Evolutionary conservation across 805 yeast genomes (phyloP).

Genomic region (Candida ipomoeae): DNA sequence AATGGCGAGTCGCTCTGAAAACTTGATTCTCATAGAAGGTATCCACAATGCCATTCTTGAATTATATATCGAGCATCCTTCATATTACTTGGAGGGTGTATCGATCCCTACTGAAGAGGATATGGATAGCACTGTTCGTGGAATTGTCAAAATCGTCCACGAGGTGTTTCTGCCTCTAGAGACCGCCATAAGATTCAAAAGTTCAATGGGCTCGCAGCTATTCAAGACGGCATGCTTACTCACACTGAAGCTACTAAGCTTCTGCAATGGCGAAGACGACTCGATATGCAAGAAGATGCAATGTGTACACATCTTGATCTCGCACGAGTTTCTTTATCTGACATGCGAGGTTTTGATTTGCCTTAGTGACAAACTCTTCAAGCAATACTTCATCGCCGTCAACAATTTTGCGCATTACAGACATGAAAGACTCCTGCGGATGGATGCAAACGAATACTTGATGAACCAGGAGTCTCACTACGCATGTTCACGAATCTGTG

Average conservation of each 20-base stretch:
- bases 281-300: slow-evolving; percentile 11
- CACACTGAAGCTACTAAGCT: slow-evolving; percentile 27
- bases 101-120: not conserved
- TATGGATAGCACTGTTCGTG: slow-evolving; percentile 4
- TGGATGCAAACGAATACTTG: slow-evolving; percentile 14
- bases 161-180: slow-evolving; percentile 26
- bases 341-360: slow-evolving; percentile 34
- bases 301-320: slow-evolving; percentile 17
- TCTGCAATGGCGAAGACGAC: slow-evolving; percentile 5
- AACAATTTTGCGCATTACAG: slow-evolving; percentile 30
- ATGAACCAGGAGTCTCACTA: slow-evolving; percentile 7
- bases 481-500: slow-evolving; percentile 25
- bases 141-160: slow-evolving; percentile 18
- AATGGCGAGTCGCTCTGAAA: not conserved
- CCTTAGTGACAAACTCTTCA: slow-evolving; percentile 34
- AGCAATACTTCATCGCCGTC: slow-evolving; percentile 32
- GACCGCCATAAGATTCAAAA: slow-evolving; percentile 21
- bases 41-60: slow-evolving; percentile 2
- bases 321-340: slow-evolving; percentile 30
- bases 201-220: slow-evolving; percentile 10
- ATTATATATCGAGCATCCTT: not conserved
- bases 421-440: slow-evolving; percentile 15
- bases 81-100: not conserved
- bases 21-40: not conserved
- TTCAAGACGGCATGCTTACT: slow-evolving; percentile 35